phyloP scores from a whole-genome alignment of 1,284 basidiomycete species.

The Ganoderma leucocontextum region DNA sequence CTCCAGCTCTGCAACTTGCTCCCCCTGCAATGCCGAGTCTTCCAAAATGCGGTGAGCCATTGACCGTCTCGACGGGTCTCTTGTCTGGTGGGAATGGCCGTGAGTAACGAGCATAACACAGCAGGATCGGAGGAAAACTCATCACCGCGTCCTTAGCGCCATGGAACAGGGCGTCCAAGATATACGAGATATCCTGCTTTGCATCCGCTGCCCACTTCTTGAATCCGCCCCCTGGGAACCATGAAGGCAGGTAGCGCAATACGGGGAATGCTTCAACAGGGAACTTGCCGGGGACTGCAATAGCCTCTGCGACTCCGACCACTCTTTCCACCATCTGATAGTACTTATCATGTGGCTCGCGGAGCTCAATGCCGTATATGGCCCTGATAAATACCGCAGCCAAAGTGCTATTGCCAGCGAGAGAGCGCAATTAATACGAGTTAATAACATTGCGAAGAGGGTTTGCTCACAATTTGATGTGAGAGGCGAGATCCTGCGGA shows the following conservation, averaged over 20 bases:
- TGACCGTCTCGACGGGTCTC: slow-evolving; percentile 13
- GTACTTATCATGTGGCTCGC: slow-evolving; percentile 33
- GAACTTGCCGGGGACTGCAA: slow-evolving; percentile 25
- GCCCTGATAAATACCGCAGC: slow-evolving; percentile 42
- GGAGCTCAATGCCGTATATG: slow-evolving; percentile 44
- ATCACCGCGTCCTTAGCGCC: slow-evolving; percentile 21
- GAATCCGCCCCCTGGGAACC: slow-evolving; percentile 29
- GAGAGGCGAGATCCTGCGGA: slow-evolving; percentile 21
- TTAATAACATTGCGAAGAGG: neutral
- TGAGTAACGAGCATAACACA: neutral
- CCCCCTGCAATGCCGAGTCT: slow-evolving; percentile 13
- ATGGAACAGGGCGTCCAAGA: slow-evolving; percentile 23
- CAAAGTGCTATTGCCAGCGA: slow-evolving; percentile 32
- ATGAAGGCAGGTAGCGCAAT: slow-evolving; percentile 23
- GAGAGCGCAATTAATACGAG: neutral
- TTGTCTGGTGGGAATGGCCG: neutral
- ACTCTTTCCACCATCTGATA: slow-evolving; percentile 22
- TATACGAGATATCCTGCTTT: slow-evolving; percentile 20
- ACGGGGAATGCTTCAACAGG: slow-evolving; percentile 26
- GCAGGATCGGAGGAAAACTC: neutral
- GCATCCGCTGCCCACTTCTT: slow-evolving; percentile 15
- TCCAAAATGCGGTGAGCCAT: slow-evolving; percentile 15
- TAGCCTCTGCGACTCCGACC: slow-evolving; percentile 21
- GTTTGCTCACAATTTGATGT: slow-evolving; percentile 26
- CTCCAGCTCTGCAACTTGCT: neutral